Base-by-base conservation (phyloP, 352 stramenopile species). In the Pythium aristosporum region DNA sequence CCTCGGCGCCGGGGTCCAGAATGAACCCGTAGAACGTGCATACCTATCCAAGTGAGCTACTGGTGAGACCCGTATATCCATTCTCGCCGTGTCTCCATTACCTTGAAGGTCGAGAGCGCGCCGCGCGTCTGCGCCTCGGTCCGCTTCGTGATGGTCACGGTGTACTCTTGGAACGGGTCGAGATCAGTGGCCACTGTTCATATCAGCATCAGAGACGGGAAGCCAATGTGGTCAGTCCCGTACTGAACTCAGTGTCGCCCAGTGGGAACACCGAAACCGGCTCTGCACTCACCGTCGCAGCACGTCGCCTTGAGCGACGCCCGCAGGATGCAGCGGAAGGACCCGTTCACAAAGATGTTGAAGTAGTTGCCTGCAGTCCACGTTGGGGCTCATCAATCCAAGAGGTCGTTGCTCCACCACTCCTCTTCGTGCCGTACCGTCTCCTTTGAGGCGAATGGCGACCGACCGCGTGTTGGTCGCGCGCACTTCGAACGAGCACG, bases 1-100 rank as follows among this genome's bases (percentile, higher is more conserved):
- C 75, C 28, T 89, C 78, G 42, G 82, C 81, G 9, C 65, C 76
- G 36, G 78, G 71, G 30, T 92, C 82, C n/a, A 94, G 63, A 50
- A 95, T 90, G 61, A 93, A 95, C 8, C 87, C 87, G 61, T 95
- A 95, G 67, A 95, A 93, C 56, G 87, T 95, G 65, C 85, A 95
- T 44, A 95, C 82, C 82, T 91, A 9, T 20, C 7, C 47, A 41
- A 36, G 6, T 46, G 37, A 58, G 36, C 13, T 54, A 15, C 2
- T 2, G 8, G 34, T 39, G 34, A 39, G 34, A 39, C 8, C 34
- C 34, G 2, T 10, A 39, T 10, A 39, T 50, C n/a, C 20, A 10
- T 15, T 50, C 43, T 20, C n/a, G 9, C 32, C 46, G n/a, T 41
- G 11, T 18, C 49, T 8, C 18, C 15, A 20, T 5, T 58, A 89